These are phyloP conservation scores for Hyaloscypha finlandica DNA, from an alignment of 495 filamentous ascomycete genomes.

Conservation along the genomic window DNA sequence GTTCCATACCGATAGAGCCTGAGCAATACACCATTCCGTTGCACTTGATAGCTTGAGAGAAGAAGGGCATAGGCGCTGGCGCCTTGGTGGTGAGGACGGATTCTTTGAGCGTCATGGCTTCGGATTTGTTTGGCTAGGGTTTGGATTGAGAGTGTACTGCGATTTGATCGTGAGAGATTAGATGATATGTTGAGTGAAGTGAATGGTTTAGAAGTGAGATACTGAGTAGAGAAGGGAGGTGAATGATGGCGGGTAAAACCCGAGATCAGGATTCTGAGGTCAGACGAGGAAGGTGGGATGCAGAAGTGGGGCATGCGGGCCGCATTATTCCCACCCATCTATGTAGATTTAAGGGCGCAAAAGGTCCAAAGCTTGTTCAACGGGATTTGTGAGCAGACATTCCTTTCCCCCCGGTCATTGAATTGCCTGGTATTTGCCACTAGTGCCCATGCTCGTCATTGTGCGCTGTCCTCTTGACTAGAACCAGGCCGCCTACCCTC, in stretches of 20 bases:
- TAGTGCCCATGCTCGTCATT: no score
- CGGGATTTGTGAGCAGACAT: no score
- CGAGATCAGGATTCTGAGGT: not conserved
- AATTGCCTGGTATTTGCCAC: no score
- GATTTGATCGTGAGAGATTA: not conserved
- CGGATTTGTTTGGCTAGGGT: not conserved
- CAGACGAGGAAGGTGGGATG: not conserved
- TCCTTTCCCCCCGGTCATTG: no score
- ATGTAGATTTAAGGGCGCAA: no score
- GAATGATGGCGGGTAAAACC: not conserved
- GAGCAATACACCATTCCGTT: conserved; percentile 62
- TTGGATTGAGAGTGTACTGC: not conserved
- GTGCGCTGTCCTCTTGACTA: no score
- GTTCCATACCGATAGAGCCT: conserved; percentile 53
- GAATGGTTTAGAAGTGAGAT: not conserved
- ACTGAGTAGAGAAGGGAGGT: not conserved
- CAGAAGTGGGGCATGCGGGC: conserved; percentile 5
- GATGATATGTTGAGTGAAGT: not conserved
- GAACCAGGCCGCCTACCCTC: no score
- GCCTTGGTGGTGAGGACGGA: conserved; percentile 52
- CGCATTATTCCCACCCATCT: not conserved
- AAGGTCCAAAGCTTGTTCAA: no score
- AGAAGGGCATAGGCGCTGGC: conserved; percentile 55
- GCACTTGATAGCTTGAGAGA: conserved; percentile 58
- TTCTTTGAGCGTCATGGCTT: conserved; percentile 33